Evolutionary conservation across 2,329 filamentous ascomycete genomes (phyloP), one percentile per base, ranked within the genome.

Genomic region (Talaromyces sp.): DNA sequence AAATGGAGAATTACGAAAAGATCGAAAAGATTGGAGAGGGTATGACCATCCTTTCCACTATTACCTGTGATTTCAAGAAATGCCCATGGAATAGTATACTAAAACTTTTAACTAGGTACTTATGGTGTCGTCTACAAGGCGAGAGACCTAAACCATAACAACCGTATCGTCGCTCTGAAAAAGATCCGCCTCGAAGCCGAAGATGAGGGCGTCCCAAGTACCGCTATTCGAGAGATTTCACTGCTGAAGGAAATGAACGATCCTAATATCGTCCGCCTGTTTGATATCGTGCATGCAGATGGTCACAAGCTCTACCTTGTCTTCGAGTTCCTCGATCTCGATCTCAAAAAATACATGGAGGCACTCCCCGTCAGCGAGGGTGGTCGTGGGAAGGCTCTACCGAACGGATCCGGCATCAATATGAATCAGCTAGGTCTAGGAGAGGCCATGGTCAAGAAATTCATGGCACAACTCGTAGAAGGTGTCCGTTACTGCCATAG

Each of bases 51-150:
- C 28, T 25, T n/a, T n/a, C 25, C 28, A 4, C 28, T 21, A 10
- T 17, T 15, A 1, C 22, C 15, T 19, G 25, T 28, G 3, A 3
- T 37, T 22, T 19, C 28, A 35, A 17, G 15, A 4, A 17, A 6
- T 56, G 9, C 10, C 19, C 25, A 11, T 33, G 21, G 25, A 39
- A 17, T 55, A 3, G 56, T 48, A 40, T 53, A 33, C 40, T 60
- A 33, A 59, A 10, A 33, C 57, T 51, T 41, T 40, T 51, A 17
- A 46, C 37, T 64, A 96, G 91, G 91, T 68, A 96, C 91, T 15
- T 96, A 96, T 72, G 91, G 91, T 74, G 91, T 96, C 62, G 91
- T 96, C 63, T 96, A 96, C 84, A 96, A 96, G 77, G 91, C 91
- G 60, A 86, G 88, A 65, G 91, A 96, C 74, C 87, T 96, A 61